Evolutionary conservation across 2,329 filamentous ascomycete species (phyloP).

Genomic region (Neonectria neomacrospora): DNA sequence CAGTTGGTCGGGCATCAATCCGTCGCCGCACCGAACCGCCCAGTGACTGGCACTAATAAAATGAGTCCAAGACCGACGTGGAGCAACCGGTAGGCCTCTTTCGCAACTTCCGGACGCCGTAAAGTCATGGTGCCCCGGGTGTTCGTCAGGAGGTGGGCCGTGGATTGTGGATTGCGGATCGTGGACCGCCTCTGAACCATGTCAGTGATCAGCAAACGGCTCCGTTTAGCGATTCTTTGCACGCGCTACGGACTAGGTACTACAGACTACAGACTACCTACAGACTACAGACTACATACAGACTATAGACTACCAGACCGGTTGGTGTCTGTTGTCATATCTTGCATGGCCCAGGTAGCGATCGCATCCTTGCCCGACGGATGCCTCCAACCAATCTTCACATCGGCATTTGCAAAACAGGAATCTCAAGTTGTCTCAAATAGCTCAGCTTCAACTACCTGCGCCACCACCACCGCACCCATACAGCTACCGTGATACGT

Average conservation of each 20-base stretch:
- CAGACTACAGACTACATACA: not conserved
- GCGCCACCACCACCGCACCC: not conserved
- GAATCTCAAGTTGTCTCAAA: not conserved
- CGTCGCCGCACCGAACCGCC: not conserved
- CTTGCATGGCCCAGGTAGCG: not conserved
- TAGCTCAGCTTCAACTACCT: not conserved
- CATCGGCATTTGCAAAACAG: not conserved
- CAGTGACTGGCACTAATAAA: not conserved
- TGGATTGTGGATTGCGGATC: too few species aligned
- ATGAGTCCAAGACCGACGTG: not conserved
- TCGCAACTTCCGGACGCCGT: too few species aligned
- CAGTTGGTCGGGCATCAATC: not conserved
- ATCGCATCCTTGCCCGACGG: not conserved
- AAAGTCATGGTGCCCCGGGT: not conserved
- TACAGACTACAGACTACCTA: not conserved
- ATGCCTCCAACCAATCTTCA: not conserved
- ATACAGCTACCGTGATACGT: not conserved
- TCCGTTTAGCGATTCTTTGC: not conserved
- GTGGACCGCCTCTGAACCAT: not conserved
- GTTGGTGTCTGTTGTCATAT: not conserved
- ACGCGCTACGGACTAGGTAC: too few species aligned
- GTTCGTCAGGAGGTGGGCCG: conserved; percentile 4
- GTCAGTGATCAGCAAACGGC: conserved; percentile 2
- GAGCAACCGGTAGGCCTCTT: not conserved
- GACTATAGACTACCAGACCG: not conserved